Evolutionary conservation across 139 green algal genomes (phyloP).

Genomic region (Parachlorella kessleri): DNA sequence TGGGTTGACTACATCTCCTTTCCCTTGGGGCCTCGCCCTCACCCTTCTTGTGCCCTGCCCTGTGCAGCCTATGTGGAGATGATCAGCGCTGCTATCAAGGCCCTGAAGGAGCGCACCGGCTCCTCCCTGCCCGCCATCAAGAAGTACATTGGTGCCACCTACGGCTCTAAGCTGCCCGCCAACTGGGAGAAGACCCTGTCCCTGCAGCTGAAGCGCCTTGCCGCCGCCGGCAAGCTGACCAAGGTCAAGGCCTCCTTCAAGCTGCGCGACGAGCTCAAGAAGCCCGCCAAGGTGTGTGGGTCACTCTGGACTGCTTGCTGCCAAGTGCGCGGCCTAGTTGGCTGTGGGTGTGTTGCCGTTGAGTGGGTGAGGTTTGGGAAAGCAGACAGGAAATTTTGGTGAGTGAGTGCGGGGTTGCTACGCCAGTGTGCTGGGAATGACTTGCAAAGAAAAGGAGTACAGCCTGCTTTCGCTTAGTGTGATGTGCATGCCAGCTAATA

Average conservation of each 20-base stretch:
- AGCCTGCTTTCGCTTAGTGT: neutral
- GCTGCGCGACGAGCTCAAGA: constrained; percentile 59
- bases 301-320: no score
- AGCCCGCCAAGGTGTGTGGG: constrained; percentile 8
- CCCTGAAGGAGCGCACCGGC: constrained; percentile 76
- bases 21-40: no score
- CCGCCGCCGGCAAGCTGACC: constrained; percentile 55
- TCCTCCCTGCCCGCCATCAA: constrained; percentile 70
- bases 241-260: constrained; percentile 71
- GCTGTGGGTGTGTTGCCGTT: no score
- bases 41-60: no score
- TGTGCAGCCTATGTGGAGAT: constrained; percentile 22
- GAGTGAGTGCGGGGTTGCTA: no score
- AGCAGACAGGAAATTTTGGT: neutral
- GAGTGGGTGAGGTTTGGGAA: neutral
- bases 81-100: constrained; percentile 68
- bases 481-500: neutral
- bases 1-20: no score
- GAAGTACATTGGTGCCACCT: constrained; percentile 64
- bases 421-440: no score
- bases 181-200: constrained; percentile 57
- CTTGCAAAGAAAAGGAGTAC: no score
- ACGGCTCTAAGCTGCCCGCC: neutral
- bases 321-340: no score
- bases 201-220: constrained; percentile 57